These are phyloP conservation scores for Orbilia brochopaga DNA, from an alignment of 2,329 filamentous ascomycete species.

Conservation along the genomic window DNA sequence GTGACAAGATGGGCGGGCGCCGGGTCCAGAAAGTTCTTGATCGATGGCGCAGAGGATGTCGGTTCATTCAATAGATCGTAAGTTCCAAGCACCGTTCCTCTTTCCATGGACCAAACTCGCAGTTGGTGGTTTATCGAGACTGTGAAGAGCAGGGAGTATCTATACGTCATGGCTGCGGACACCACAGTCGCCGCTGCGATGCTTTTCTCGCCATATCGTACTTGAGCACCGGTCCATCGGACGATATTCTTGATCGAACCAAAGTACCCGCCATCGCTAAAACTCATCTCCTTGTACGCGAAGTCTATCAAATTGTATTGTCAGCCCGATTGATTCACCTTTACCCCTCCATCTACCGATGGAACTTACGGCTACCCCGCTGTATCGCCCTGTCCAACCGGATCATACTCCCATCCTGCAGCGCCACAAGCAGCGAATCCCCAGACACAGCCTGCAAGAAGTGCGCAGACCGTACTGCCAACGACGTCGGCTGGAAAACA, in stretches of 20 bases:
- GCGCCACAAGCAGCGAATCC: constrained; percentile 76
- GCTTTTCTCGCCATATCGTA: constrained; percentile 53
- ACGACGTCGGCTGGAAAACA: constrained; percentile 72
- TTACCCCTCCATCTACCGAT: not conserved
- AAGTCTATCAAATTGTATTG: constrained; percentile 24
- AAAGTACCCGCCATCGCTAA: constrained; percentile 54
- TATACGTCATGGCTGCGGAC: constrained; percentile 56
- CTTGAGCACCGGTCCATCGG: constrained; percentile 52
- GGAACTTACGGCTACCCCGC: constrained; percentile 32
- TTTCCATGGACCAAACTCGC: constrained; percentile 86
- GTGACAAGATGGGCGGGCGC: constrained; percentile 53
- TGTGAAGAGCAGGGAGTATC: constrained; percentile 66
- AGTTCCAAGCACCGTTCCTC: constrained; percentile 75
- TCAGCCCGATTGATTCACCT: constrained; percentile 6
- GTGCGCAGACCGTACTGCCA: constrained; percentile 78
- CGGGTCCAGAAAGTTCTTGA: constrained; percentile 55
- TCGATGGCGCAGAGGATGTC: constrained; percentile 40
- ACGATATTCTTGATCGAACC: constrained; percentile 54
- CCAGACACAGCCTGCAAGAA: constrained; percentile 76
- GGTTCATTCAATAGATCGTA: constrained; percentile 75
- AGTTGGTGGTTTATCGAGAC: constrained; percentile 87
- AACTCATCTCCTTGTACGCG: constrained; percentile 52
- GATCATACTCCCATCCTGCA: constrained; percentile 78
- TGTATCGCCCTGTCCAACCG: constrained; percentile 67
- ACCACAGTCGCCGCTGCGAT: constrained; percentile 54